Percentiles rank a stretch among this genome's conserved stretches.
Conservation (phyloP, 345 rosid species). For the Pseudoturritis turrita region DNA sequence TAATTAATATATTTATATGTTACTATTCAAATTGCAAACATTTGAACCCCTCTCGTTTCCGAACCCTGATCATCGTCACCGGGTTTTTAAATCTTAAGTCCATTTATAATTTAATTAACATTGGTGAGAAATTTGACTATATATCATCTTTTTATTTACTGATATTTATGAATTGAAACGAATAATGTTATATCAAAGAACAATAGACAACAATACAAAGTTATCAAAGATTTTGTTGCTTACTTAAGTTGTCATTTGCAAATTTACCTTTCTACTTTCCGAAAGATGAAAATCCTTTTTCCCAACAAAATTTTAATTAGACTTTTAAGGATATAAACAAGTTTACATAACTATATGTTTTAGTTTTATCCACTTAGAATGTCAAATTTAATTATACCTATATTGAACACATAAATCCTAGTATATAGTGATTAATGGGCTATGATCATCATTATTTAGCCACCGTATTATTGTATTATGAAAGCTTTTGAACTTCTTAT, state of each 20-base stretch:
- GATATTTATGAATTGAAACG: neutral
- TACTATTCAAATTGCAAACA: neutral
- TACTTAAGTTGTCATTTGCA: neutral
- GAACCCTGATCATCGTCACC: neutral
- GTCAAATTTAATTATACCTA: neutral
- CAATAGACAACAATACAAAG: neutral
- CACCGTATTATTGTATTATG: conserved; percentile 11
- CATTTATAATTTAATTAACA: no score
- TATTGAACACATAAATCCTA: neutral
- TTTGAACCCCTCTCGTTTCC: neutral
- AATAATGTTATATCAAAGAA: neutral
- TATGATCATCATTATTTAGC: neutral
- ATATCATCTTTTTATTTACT: neutral
- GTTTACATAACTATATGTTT: neutral
- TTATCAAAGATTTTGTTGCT: neutral
- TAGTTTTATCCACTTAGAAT: neutral
- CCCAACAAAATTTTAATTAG: neutral
- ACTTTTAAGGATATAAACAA: neutral
- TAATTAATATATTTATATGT: neutral
- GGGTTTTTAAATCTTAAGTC: neutral
- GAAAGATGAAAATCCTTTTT: neutral
- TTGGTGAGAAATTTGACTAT: neutral
- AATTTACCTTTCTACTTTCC: neutral
- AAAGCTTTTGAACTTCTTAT: conserved; percentile 7
- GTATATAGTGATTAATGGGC: neutral